Base-by-base conservation (phyloP, 2,329 filamentous ascomycete genomes). In the Chalaropsis ovoidea region DNA sequence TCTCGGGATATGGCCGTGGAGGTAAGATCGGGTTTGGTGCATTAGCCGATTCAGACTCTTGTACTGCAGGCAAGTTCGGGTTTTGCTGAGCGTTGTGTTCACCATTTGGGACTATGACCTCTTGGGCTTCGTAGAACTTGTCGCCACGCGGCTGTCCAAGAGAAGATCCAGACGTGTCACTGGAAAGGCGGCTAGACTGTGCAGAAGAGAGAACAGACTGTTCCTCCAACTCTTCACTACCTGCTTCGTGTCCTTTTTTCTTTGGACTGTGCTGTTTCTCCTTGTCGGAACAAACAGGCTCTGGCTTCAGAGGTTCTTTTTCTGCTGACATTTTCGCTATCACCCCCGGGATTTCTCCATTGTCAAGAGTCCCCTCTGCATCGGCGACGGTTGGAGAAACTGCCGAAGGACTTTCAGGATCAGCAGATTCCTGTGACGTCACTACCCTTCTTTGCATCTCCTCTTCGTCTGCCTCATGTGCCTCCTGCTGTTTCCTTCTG, bases 401-500 rank as follows among this genome's bases (percentile, higher is more conserved):
- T 31, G 4, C 10, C 1, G 54, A 58, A n/a, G 54, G 54, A 10
- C 27, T 58, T 17, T 58, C 27, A 11, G 27, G 54, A 17, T 15
- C 27, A 35, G 54, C 15, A 6, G 27, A 39, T 11, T n/a, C 54
- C 22, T 39, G 54, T 10, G 27, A 39, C 10, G 54, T 3, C 5
- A n/a, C 13, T 2, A n/a, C 15, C 10, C n/a, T 58, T 2, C n/a
- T 22, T 10, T 39, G 27, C 43, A 15, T 52, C 27, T 63, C 19
- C 19, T 49, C 17, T n/a, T 63, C 54, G 43, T 67, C 65, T 54
- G 72, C 69, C 31, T 71, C 69, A 0, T 71, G 72, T 1, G 72
- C 71, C 31, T 73, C 70, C 66, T 79, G 78, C 0, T 80, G 79
- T 69, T 80, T 79, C 63, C 81, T 74, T 72, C 86, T 83, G 2